Evolutionary conservation across 352 stramenopile genomes (phyloP).

Genomic region (Pythium dissimile): DNA sequence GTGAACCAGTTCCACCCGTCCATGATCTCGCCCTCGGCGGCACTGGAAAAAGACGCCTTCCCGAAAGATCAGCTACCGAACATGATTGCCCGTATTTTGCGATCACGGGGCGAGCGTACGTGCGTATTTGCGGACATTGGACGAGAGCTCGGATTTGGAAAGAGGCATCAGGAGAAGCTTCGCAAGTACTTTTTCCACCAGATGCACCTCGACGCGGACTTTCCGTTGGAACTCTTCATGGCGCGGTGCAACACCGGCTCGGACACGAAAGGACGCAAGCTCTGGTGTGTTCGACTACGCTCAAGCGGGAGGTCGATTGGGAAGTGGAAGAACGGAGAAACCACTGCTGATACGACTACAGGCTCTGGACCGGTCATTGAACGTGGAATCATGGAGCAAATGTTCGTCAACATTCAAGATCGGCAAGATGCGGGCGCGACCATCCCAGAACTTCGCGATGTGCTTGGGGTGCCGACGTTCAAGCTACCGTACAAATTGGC

Average conservation of each 20-base stretch:
- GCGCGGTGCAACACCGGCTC: slow-evolving; percentile 63
- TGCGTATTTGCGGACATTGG: slow-evolving; percentile 86
- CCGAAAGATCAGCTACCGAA: slow-evolving; percentile 58
- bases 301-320: slow-evolving; percentile 2
- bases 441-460: slow-evolving; percentile 75
- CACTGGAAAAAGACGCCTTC: slow-evolving; percentile 48
- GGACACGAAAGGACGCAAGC: slow-evolving; percentile 60
- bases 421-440: slow-evolving; percentile 48
- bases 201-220: slow-evolving; percentile 47
- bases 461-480: slow-evolving; percentile 77
- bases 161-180: slow-evolving; percentile 76
- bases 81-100: slow-evolving; percentile 63
- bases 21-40: slow-evolving; percentile 58
- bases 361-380: slow-evolving; percentile 49
- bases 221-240: slow-evolving; percentile 80
- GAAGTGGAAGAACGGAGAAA: slow-evolving; percentile 2
- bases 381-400: slow-evolving; percentile 78
- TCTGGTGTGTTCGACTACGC: slow-evolving; percentile 72
- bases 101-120: slow-evolving; percentile 54
- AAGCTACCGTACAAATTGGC: slow-evolving; percentile 81
- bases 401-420: slow-evolving; percentile 58
- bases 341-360: not conserved
- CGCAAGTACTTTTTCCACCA: slow-evolving; percentile 83
- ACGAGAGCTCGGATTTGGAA: slow-evolving; percentile 70
- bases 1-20: slow-evolving; percentile 55